A percentile compares a stretch with the other conserved stretches of the same genome.
phyloP scores from a whole-genome alignment of 2,329 filamentous ascomycete genomes.

The Grosmannia huntii region DNA sequence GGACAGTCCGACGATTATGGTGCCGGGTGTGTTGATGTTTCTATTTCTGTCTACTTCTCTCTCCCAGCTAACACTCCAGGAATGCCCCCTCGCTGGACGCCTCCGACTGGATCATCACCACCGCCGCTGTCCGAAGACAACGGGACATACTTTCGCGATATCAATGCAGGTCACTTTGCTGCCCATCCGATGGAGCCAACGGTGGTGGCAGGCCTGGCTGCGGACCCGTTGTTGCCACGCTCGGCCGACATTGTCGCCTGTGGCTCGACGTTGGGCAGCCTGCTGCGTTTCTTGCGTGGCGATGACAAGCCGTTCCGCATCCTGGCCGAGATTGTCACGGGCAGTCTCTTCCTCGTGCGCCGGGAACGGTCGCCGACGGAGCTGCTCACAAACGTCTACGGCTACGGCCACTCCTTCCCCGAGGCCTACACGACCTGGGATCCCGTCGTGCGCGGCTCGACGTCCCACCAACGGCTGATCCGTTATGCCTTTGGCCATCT shows the following conservation, averaged over 20 bases:
- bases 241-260: conserved; percentile 45
- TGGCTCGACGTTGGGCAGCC: conserved; percentile 45
- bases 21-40: conserved; percentile 18
- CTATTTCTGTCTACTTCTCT: too few relatives aligned
- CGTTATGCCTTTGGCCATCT: conserved; percentile 43
- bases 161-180: conserved; percentile 37
- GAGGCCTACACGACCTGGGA: conserved; percentile 55
- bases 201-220: conserved; percentile 23
- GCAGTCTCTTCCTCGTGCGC: conserved; percentile 50
- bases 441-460: conserved; percentile 35
- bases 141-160: conserved; percentile 39
- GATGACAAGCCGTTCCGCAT: conserved; percentile 41
- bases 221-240: conserved; percentile 22
- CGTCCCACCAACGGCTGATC: conserved; percentile 49
- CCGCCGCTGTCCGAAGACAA: conserved; percentile 27
- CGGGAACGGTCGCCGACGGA: conserved; percentile 48
- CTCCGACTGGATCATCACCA: conserved; percentile 17
- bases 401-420: conserved; percentile 55
- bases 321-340: conserved; percentile 38
- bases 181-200: conserved; percentile 37
- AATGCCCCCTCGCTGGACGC: conserved; percentile 37
- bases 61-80: conserved; percentile 26
- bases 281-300: conserved; percentile 41
- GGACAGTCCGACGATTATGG: conserved; percentile 15
- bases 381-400: conserved; percentile 38